A percentile compares a stretch with the other conserved stretches of the same genome.
These are phyloP conservation scores for Ramalina peruviana DNA, from an alignment of 495 filamentous ascomycete species.

Conservation along the genomic window DNA sequence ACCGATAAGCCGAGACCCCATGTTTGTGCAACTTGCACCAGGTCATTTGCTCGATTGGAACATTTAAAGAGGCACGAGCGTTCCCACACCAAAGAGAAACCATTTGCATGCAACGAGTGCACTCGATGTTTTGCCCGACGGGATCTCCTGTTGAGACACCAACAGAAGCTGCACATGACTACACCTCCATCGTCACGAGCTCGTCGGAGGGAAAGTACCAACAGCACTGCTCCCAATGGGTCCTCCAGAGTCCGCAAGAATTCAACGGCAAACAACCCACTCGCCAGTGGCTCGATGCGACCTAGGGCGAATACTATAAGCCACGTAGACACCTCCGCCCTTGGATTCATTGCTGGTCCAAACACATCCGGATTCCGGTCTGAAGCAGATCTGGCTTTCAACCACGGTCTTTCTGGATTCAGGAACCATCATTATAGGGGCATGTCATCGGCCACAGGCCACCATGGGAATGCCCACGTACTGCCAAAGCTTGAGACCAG, in stretches of 20 bases:
- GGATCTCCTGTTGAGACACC: slow-evolving; percentile 84
- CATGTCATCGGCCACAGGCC: slow-evolving; percentile 52
- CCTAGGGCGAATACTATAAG: slow-evolving; percentile 95
- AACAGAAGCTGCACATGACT: slow-evolving; percentile 99
- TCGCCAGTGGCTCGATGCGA: slow-evolving; percentile 49
- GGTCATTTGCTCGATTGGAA: slow-evolving; percentile 89
- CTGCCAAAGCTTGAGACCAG: slow-evolving; percentile 78
- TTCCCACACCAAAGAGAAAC: slow-evolving; percentile 98
- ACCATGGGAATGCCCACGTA: slow-evolving; percentile 48
- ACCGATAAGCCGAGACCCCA: slow-evolving; percentile 96
- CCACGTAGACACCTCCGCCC: slow-evolving; percentile 68
- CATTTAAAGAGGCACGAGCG: slow-evolving; percentile 97
- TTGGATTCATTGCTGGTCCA: slow-evolving; percentile 54
- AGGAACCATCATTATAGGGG: slow-evolving; percentile 52
- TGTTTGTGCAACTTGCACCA: slow-evolving; percentile 80
- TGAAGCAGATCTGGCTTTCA: slow-evolving; percentile 28
- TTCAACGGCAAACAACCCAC: slow-evolving; percentile 55
- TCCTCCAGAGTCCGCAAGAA: slow-evolving; percentile 79
- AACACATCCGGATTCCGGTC: slow-evolving; percentile 41
- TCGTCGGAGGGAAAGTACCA: slow-evolving; percentile 68
- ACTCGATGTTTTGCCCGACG: slow-evolving; percentile 87
- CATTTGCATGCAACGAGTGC: slow-evolving; percentile 96
- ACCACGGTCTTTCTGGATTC: slow-evolving; percentile 51
- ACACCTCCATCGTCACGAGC: slow-evolving; percentile 79
- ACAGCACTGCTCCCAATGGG: slow-evolving; percentile 49